A percentile compares a stretch with the other conserved stretches of the same genome.
phyloP scores from a whole-genome alignment of 192 early-diverging fungal species.

The Phycomyces blakesleeanus region DNA sequence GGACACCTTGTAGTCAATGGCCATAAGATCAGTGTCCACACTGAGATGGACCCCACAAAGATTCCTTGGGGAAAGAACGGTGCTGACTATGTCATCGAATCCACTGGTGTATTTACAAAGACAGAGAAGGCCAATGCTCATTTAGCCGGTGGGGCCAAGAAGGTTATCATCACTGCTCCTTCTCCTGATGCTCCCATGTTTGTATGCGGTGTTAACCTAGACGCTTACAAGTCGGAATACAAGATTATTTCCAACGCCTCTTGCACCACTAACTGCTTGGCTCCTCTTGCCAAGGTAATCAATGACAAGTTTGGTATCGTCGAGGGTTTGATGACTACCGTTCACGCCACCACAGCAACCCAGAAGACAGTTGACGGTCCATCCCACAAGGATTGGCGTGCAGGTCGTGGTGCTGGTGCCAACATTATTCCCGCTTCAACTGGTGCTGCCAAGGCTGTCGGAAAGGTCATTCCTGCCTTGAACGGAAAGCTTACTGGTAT shows the following conservation, averaged over 20 bases:
- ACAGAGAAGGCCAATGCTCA: conserved; percentile 47
- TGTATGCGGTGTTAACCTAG: conserved; percentile 95
- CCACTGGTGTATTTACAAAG: conserved; percentile 89
- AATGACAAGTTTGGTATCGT: conserved; percentile 93
- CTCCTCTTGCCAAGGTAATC: conserved; percentile 95
- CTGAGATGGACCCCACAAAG: conserved; percentile 69
- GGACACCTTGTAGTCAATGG: conserved; percentile 88
- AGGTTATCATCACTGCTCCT: conserved; percentile 97
- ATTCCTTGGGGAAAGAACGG: conserved; percentile 56
- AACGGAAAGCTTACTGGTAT: conserved; percentile 98
- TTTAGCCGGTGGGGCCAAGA: conserved; percentile 92
- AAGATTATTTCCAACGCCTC: conserved; percentile 96
- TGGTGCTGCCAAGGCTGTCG: conserved; percentile 98
- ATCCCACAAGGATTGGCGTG: conserved; percentile 95
- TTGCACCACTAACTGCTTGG: conserved; percentile 99
- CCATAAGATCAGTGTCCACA: conserved; percentile 62
- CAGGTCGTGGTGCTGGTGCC: conserved; percentile 85
- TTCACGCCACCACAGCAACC: conserved; percentile 96
- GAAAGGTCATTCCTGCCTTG: conserved; percentile 91
- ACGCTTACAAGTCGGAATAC: conserved; percentile 83
- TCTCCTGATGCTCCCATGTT: conserved; percentile 97
- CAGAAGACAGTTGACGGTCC: conserved; percentile 99
- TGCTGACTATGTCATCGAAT: conserved; percentile 91
- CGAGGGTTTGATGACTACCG: conserved; percentile 97
- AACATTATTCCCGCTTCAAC: conserved; percentile 98